Evolutionary conservation across 1,139 yeast genomes (phyloP), one percentile per base, ranked within the genome.

Genomic region (Candida neerlandica): DNA sequence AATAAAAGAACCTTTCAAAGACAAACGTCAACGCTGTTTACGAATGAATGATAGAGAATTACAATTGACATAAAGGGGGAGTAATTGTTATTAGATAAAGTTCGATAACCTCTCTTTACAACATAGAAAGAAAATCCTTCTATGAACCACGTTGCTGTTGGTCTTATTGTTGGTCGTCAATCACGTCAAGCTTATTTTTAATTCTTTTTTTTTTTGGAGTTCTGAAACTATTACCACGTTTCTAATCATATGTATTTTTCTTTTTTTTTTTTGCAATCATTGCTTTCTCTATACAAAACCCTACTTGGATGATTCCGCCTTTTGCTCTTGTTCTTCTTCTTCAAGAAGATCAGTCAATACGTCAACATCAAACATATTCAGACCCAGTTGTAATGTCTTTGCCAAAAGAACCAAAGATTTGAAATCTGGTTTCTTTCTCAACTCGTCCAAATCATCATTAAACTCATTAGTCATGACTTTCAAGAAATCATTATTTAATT

Each of bases 361-460:
- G 35, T 83, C 87, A 41, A 78, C 77, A 61, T 84, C 89, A 65
- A 85, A 86, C 70, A 86, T 77, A 55, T 84, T 81, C 6, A 81
- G 75, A 12, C 89, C 88, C 46, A 84, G 82, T 60, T 84, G 87
- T 52, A 86, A 72, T 2, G 85, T 76, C 58, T 81, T 82, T 2
- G 90, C 91, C 57, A 86, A 68, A 45, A 84, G 64, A 18, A 81
- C 80, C 54, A 86, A 71, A 16, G 89, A 84, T 56, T 77, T 70
- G 58, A 86, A 86, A 62, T 85, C 91, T 7, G 86, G 85, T 40
- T 84, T 84, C 55, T 76, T 74, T 65, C 91, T 79, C 55, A 86
- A 68, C 53, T 73, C 75, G 62, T 84, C 85, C 47, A 86, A 71
- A 58, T 86, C 92, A 53, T 81, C 82, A 49, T 82, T 82, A 59